A percentile compares a stretch with the other conserved stretches of the same genome.
Evolutionary conservation across 331 rosid species (phyloP).

Genomic region (Malus hybrid): DNA sequence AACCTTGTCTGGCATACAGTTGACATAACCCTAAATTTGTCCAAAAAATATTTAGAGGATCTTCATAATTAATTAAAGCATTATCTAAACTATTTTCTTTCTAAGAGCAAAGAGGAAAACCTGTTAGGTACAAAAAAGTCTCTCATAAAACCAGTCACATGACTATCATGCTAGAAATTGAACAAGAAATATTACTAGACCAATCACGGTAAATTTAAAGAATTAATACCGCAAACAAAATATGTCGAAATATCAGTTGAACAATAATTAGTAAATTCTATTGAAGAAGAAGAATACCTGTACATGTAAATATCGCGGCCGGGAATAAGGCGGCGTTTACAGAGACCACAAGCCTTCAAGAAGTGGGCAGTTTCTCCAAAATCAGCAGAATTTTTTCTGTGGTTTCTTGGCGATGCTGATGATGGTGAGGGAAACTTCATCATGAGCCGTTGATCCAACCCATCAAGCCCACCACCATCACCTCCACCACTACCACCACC

Average conservation of each 20-base stretch:
- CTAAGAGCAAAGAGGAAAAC: neutral
- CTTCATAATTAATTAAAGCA: neutral
- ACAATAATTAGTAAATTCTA: neutral
- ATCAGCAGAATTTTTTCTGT: slow-evolving; percentile 31
- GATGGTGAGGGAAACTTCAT: neutral
- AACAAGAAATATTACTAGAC: neutral
- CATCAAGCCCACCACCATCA: slow-evolving; percentile 3
- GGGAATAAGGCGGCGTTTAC: slow-evolving; percentile 56
- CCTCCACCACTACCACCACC: neutral
- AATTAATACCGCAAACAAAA: neutral
- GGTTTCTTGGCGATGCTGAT: slow-evolving; percentile 34
- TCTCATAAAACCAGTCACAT: neutral
- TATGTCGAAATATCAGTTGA: neutral
- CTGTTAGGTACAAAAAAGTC: neutral
- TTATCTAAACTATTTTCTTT: neutral
- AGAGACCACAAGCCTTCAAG: slow-evolving; percentile 65
- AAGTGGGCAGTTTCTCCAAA: slow-evolving; percentile 35
- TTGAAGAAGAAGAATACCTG: slow-evolving; percentile 27
- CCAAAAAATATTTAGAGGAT: neutral
- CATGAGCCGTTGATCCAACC: slow-evolving; percentile 29
- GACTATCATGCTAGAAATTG: neutral
- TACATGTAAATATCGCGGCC: slow-evolving; percentile 91
- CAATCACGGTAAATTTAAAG: neutral
- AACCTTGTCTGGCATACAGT: neutral
- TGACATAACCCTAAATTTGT: neutral